These are phyloP conservation scores for Claviceps capensis DNA, from an alignment of 2,329 filamentous ascomycete species.

Conservation along the genomic window DNA sequence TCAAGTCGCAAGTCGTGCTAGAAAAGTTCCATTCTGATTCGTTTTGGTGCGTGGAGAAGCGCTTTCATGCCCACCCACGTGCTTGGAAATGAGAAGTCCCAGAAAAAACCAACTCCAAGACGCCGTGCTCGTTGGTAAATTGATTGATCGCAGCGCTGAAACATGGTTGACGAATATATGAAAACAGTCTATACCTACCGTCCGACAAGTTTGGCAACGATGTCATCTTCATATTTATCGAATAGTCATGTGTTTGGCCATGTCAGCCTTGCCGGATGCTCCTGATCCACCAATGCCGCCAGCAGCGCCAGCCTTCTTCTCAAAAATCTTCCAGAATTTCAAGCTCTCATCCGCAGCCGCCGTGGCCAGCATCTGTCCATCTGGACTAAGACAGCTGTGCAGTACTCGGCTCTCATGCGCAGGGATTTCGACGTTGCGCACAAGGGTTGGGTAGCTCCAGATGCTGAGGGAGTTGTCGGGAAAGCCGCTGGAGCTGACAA, in stretches of 20 bases:
- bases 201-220: slow-evolving; percentile 15
- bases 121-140: slow-evolving; percentile 32
- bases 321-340: slow-evolving; percentile 99
- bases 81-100: slow-evolving; percentile 24
- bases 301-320: slow-evolving; percentile 79
- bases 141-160: slow-evolving; percentile 7
- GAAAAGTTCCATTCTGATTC: slow-evolving; percentile 20
- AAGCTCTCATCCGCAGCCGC: slow-evolving; percentile 91
- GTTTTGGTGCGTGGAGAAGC: slow-evolving; percentile 27
- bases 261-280: slow-evolving; percentile 64
- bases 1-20: slow-evolving; percentile 13
- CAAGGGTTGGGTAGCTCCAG: slow-evolving; percentile 95
- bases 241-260: slow-evolving; percentile 93
- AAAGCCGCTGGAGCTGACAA: slow-evolving; percentile 93
- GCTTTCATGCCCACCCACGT: slow-evolving; percentile 37
- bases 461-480: slow-evolving; percentile 98
- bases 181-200: slow-evolving; percentile 33
- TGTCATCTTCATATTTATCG: slow-evolving; percentile 38
- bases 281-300: slow-evolving; percentile 52
- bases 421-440: slow-evolving; percentile 95
- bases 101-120: slow-evolving; percentile 28
- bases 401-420: slow-evolving; percentile 94
- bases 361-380: slow-evolving; percentile 95
- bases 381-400: slow-evolving; percentile 91
- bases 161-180: slow-evolving; percentile 26